A percentile compares a stretch with the other conserved stretches of the same genome.
phyloP scores from a whole-genome alignment of 495 filamentous ascomycete genomes.

The Cercophora newfieldiana region DNA sequence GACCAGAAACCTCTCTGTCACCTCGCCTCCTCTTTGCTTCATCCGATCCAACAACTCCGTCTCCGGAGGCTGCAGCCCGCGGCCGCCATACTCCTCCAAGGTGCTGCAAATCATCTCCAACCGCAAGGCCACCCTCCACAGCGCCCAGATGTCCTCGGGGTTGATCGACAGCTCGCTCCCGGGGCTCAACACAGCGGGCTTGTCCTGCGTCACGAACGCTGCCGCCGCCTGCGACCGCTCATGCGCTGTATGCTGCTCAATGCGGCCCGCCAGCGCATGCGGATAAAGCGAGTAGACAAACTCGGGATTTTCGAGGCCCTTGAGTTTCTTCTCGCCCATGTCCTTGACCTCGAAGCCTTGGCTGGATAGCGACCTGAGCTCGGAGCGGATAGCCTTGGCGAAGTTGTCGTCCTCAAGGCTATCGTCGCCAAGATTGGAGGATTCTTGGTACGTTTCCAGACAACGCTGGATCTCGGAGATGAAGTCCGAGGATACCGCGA shows the following conservation, averaged over 20 bases:
- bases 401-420: constrained; percentile 68
- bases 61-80: constrained; percentile 68
- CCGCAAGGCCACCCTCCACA: constrained; percentile 87
- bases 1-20: constrained; percentile 80
- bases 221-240: constrained; percentile 34
- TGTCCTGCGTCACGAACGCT: constrained; percentile 43
- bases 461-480: constrained; percentile 93
- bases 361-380: constrained; percentile 81
- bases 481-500: constrained; percentile 94
- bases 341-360: constrained; percentile 97
- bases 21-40: constrained; percentile 77
- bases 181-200: constrained; percentile 42
- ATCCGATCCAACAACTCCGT: constrained; percentile 79
- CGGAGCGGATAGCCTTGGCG: constrained; percentile 74
- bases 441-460: constrained; percentile 78
- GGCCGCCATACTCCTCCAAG: constrained; percentile 63
- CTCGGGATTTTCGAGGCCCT: constrained; percentile 97
- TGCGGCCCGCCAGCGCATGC: constrained; percentile 77
- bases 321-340: constrained; percentile 88
- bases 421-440: constrained; percentile 67
- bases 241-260: constrained; percentile 62
- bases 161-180: constrained; percentile 68
- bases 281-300: constrained; percentile 93
- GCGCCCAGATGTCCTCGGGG: constrained; percentile 77
- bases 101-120: constrained; percentile 90